Evolutionary conservation across 2,329 filamentous ascomycete species (phyloP).

Genomic region (Microascus cirrosus): DNA sequence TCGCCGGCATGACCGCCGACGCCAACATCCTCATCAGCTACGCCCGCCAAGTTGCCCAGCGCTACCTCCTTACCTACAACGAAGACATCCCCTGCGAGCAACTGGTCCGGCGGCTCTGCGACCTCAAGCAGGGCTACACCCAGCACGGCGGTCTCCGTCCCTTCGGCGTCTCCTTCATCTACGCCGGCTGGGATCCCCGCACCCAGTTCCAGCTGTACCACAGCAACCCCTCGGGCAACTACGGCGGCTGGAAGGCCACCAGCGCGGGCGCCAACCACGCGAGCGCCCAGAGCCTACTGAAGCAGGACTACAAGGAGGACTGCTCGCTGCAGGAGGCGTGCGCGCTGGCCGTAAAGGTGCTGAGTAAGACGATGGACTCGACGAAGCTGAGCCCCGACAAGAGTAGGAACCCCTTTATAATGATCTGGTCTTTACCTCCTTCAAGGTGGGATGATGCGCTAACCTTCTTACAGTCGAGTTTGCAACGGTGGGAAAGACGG

Average conservation of each 20-base stretch:
- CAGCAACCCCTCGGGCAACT: slow-evolving; percentile 97
- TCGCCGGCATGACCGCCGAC: slow-evolving; percentile 97
- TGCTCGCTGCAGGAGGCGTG: slow-evolving; percentile 94
- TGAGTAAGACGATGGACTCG: slow-evolving; percentile 99
- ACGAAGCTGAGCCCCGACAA: slow-evolving; percentile 99
- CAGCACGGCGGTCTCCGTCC: slow-evolving; percentile 97
- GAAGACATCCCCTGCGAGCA: slow-evolving; percentile 99
- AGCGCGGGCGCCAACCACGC: slow-evolving; percentile 97
- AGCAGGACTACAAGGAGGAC: slow-evolving; percentile 99
- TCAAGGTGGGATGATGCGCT: slow-evolving; percentile 7
- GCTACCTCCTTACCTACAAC: slow-evolving; percentile 98
- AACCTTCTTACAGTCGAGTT: slow-evolving; percentile 65
- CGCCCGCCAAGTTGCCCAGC: slow-evolving; percentile 90
- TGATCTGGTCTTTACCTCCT: neutral
- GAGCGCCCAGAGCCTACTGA: slow-evolving; percentile 89
- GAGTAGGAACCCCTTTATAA: slow-evolving; percentile 52
- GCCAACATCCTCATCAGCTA: slow-evolving; percentile 99
- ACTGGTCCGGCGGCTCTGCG: slow-evolving; percentile 89
- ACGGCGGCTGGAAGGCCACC: slow-evolving; percentile 98
- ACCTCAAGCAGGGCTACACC: slow-evolving; percentile 98
- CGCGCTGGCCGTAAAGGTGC: slow-evolving; percentile 92
- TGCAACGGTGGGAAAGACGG: slow-evolving; percentile 91
- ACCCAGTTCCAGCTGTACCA: slow-evolving; percentile 98
- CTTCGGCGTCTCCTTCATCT: slow-evolving; percentile 98
- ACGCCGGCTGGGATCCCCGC: slow-evolving; percentile 93